A percentile compares a stretch with the other conserved stretches of the same genome.
Evolutionary conservation across 2,329 filamentous ascomycete genomes (phyloP).

Genomic region (Aspergillus versicolor): DNA sequence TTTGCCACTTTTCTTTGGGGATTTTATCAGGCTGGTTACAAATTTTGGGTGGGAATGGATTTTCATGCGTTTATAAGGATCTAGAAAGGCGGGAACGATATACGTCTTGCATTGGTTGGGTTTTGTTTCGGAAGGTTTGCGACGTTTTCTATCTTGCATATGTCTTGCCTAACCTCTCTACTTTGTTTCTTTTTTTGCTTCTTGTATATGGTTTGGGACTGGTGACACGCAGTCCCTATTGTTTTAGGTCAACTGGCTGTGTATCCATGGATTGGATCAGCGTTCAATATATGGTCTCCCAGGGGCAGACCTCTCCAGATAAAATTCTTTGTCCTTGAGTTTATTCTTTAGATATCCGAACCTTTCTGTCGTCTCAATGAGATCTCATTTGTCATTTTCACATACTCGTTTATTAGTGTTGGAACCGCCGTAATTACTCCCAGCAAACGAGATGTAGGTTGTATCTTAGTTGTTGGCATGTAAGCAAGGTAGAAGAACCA

Average conservation of each 20-base stretch:
- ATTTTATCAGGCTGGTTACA: slow-evolving; percentile 23
- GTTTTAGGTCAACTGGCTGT: slow-evolving; percentile 31
- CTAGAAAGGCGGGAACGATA: slow-evolving; percentile 47
- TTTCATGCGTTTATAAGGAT: slow-evolving; percentile 34
- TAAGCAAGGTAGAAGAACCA: no score
- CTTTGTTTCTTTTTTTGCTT: slow-evolving; percentile 26
- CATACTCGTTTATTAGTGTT: background rate
- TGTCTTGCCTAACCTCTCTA: slow-evolving; percentile 26
- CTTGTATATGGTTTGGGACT: slow-evolving; percentile 35
- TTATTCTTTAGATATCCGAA: background rate
- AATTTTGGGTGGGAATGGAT: slow-evolving; percentile 35
- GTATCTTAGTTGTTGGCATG: background rate
- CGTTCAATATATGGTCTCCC: slow-evolving; percentile 35
- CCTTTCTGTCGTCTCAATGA: background rate
- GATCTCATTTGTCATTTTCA: background rate
- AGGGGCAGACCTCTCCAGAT: slow-evolving; percentile 26
- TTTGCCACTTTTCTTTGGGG: slow-evolving; percentile 30
- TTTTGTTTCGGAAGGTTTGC: slow-evolving; percentile 33
- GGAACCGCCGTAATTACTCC: background rate
- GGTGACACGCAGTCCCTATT: slow-evolving; percentile 33
- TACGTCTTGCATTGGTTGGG: slow-evolving; percentile 45
- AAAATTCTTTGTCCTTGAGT: background rate
- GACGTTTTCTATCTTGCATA: slow-evolving; percentile 21
- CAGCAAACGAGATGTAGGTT: background rate
- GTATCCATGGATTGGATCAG: slow-evolving; percentile 40